These are phyloP conservation scores for Cladosporium sp. DNA, from an alignment of 2,329 filamentous ascomycete species.

Conservation along the genomic window DNA sequence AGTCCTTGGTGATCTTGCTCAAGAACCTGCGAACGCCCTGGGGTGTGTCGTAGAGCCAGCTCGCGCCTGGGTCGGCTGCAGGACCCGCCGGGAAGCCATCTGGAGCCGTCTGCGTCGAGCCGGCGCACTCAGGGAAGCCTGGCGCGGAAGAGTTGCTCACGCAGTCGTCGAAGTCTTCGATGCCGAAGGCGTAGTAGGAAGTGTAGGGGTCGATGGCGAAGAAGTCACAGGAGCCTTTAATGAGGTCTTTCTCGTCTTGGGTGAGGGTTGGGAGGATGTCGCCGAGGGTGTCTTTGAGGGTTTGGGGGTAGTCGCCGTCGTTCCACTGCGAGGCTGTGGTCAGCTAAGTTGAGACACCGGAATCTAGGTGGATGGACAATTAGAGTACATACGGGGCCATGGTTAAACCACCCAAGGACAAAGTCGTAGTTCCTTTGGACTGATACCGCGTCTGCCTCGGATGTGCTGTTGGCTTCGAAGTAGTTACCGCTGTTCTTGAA, in stretches of 20 bases:
- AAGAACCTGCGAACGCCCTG: constrained; percentile 39
- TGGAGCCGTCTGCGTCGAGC: constrained; percentile 31
- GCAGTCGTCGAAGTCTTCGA: constrained; percentile 39
- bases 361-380: background rate
- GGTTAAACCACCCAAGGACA: constrained; percentile 41
- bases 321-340: constrained; percentile 46
- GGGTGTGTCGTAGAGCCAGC: constrained; percentile 40
- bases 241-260: constrained; percentile 33
- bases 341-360: background rate
- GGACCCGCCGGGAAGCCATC: constrained; percentile 49
- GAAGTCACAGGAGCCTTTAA: constrained; percentile 37
- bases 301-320: constrained; percentile 46
- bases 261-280: constrained; percentile 38
- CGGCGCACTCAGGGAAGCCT: constrained; percentile 45
- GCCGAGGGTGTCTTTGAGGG: constrained; percentile 38
- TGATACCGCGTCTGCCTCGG: constrained; percentile 34
- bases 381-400: background rate
- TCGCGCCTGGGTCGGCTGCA: constrained; percentile 37
- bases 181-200: constrained; percentile 30
- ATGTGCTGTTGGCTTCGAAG: constrained; percentile 37
- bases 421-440: constrained; percentile 38
- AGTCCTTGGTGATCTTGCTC: constrained; percentile 38
- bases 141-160: constrained; percentile 42
- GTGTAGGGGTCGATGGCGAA: constrained; percentile 41
- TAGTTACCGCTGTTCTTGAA: constrained; percentile 42